Percentiles rank a stretch among this genome's conserved stretches.
phyloP scores from a whole-genome alignment of 306 rosid genomes.

The Ormosia semicastrata region DNA sequence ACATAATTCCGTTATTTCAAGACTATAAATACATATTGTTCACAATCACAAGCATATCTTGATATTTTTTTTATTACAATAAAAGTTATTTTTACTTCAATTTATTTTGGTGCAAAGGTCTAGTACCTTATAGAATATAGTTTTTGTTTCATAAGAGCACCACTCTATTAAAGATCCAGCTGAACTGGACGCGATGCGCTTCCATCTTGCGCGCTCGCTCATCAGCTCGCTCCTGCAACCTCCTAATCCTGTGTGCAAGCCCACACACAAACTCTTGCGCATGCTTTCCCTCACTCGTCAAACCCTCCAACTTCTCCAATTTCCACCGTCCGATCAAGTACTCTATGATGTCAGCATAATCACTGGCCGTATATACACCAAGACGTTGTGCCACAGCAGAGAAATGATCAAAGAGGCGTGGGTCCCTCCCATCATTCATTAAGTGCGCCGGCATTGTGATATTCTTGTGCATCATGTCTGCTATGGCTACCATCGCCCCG shows the following conservation, averaged over 20 bases:
- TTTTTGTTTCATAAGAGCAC: not conserved
- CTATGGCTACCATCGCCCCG: conserved; percentile 37
- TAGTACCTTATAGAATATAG: too few species aligned
- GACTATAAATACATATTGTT: too few species aligned
- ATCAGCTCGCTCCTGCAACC: conserved; percentile 44
- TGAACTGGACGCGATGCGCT: conserved; percentile 36
- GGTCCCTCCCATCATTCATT: conserved; percentile 52
- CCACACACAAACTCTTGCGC: conserved; percentile 53
- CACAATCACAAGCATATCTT: too few species aligned
- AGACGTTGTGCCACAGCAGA: conserved; percentile 48
- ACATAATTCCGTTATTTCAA: too few species aligned
- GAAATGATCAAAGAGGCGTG: conserved; percentile 50
- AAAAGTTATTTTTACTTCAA: too few species aligned
- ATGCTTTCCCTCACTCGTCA: conserved; percentile 36
- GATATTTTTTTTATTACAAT: too few species aligned
- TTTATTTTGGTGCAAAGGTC: too few species aligned
- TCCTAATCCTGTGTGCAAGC: conserved; percentile 43
- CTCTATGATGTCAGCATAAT: conserved; percentile 46
- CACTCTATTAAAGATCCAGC: conserved; percentile 47
- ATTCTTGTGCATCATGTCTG: conserved; percentile 47
- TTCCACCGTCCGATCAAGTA: conserved; percentile 45
- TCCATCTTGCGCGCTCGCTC: conserved; percentile 38
- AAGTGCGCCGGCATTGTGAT: conserved; percentile 58
- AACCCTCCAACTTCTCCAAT: conserved; percentile 44
- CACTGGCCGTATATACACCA: conserved; percentile 46